Evolutionary conservation across 2,329 filamentous ascomycete genomes (phyloP).

Genomic region (Aureobasidium leucospermi): DNA sequence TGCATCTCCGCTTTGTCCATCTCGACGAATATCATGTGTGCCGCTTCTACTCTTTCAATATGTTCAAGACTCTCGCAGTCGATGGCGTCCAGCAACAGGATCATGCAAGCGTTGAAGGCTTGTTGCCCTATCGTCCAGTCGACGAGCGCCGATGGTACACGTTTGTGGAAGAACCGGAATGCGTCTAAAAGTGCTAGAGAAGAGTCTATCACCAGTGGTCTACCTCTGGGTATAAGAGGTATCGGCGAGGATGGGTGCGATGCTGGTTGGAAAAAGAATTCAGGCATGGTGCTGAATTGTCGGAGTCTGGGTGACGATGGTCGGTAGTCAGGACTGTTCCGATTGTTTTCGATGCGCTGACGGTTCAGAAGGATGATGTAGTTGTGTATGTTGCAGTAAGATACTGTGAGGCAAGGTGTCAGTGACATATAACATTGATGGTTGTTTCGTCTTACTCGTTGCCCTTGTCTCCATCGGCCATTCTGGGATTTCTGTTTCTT

Average conservation of each 20-base stretch:
- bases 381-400: conserved; percentile 42
- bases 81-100: conserved; percentile 40
- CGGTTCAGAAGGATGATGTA: conserved; percentile 44
- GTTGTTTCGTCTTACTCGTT: conserved; percentile 29
- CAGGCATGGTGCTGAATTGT: background rate
- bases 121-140: conserved; percentile 44
- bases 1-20: conserved; percentile 38
- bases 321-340: background rate
- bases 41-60: conserved; percentile 33
- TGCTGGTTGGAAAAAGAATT: conserved; percentile 7
- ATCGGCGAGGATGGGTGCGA: conserved; percentile 16
- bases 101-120: conserved; percentile 45
- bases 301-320: background rate
- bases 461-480: conserved; percentile 42
- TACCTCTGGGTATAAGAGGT: conserved; percentile 21
- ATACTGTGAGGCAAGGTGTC: conserved; percentile 24
- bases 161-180: conserved; percentile 40
- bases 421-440: background rate
- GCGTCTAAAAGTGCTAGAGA: conserved; percentile 36
- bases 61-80: conserved; percentile 34
- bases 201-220: conserved; percentile 35
- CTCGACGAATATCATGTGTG: conserved; percentile 36
- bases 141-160: conserved; percentile 36
- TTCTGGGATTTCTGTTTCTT: conserved; percentile 34
- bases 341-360: conserved; percentile 31